Percentiles rank a stretch among this genome's conserved stretches.
These are phyloP conservation scores for Isatis lusitanica DNA, from an alignment of 441 rosid species.

Conservation along the genomic window DNA sequence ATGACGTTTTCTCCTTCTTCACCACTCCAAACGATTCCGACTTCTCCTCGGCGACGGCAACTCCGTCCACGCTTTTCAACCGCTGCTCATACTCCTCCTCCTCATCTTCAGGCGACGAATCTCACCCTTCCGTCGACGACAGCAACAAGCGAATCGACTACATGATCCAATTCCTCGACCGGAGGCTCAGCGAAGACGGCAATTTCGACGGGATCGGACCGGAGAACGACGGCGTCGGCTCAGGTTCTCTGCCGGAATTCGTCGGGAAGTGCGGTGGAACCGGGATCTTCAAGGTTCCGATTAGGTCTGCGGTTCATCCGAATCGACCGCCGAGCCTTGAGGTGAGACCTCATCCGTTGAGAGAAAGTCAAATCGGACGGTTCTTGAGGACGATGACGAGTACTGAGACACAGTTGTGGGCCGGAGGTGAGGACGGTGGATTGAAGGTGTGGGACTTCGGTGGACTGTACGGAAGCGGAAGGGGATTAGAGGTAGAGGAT, in stretches of 20 bases:
- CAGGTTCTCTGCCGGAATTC: conserved; percentile 48
- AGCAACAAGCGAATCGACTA: conserved; percentile 72
- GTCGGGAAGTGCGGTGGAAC: conserved; percentile 48
- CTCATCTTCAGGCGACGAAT: conserved; percentile 50
- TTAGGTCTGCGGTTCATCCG: conserved; percentile 59
- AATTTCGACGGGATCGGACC: conserved; percentile 19
- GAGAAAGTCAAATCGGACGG: conserved; percentile 56
- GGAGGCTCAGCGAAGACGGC: conserved; percentile 49
- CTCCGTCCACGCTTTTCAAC: conserved; percentile 51
- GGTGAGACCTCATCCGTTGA: conserved; percentile 59
- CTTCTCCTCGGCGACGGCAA: conserved; percentile 13
- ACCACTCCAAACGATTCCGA: conserved; percentile 23
- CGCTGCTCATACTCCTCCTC: conserved; percentile 58
- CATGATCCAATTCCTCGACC: conserved; percentile 89
- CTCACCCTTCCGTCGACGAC: conserved; percentile 50
- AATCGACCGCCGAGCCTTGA: conserved; percentile 58
- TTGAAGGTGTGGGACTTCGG: conserved; percentile 56
- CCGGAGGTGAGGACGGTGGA: conserved; percentile 54
- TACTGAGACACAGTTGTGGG: conserved; percentile 55
- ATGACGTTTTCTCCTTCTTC: conserved; percentile 39
- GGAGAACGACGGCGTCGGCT: neutral
- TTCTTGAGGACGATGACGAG: conserved; percentile 50
- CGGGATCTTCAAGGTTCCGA: conserved; percentile 55
- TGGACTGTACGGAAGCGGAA: conserved; percentile 45
- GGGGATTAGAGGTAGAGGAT: conserved; percentile 39